A percentile compares a stretch with the other conserved stretches of the same genome.
Conservation (phyloP, 495 filamentous ascomycete genomes). For the Xylaria venustula region DNA sequence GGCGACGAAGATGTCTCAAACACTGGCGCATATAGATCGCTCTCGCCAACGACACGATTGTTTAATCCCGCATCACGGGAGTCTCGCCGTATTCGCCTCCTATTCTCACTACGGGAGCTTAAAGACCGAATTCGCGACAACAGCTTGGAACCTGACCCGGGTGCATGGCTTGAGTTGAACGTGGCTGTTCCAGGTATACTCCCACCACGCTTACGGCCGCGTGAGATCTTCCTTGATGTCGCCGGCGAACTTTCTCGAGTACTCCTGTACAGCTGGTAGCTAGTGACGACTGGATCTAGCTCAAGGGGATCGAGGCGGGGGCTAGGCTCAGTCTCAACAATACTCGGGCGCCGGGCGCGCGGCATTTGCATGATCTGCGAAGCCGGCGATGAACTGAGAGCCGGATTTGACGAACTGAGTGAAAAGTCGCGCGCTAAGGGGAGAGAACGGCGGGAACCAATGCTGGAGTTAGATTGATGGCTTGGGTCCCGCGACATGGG, state of each 20-base stretch:
- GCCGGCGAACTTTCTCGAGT: neutral
- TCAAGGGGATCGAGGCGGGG: slow-evolving; percentile 32
- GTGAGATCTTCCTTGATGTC: neutral
- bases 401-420: neutral
- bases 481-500: slow-evolving; percentile 52
- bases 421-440: slow-evolving; percentile 18
- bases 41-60: neutral
- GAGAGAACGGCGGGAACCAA: slow-evolving; percentile 18
- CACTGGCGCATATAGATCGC: neutral
- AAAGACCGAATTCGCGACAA: slow-evolving; percentile 17
- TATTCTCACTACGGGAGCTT: slow-evolving; percentile 12
- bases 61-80: slow-evolving; percentile 9
- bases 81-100: slow-evolving; percentile 4
- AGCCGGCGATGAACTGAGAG: slow-evolving; percentile 19
- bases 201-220: neutral
- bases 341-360: slow-evolving; percentile 31
- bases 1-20: neutral
- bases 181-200: neutral
- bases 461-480: slow-evolving; percentile 35
- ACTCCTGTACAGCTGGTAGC: slow-evolving; percentile 37
- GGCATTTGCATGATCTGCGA: slow-evolving; percentile 30
- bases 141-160: slow-evolving; percentile 1
- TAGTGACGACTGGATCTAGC: slow-evolving; percentile 31
- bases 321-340: slow-evolving; percentile 47
- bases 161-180: neutral